Conservation (phyloP, 2,329 filamentous ascomycete genomes). For the Fusarium coffeatum region DNA sequence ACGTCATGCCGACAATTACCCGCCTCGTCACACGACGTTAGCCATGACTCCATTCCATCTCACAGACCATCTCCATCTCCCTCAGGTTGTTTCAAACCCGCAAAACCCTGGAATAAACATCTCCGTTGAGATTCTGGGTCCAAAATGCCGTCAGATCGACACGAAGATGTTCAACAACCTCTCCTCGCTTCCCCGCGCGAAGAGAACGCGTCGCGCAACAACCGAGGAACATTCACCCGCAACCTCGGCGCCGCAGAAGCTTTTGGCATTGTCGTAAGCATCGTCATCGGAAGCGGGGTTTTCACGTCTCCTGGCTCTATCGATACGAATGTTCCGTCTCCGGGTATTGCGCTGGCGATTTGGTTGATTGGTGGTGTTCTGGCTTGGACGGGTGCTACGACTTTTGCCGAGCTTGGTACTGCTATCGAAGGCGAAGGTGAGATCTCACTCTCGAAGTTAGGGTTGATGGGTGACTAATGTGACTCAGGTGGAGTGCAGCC, state of each 20-base stretch:
- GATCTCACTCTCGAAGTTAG: neutral
- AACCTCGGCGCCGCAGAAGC: slow-evolving; percentile 61
- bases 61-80: neutral
- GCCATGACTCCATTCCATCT: slow-evolving; percentile 21
- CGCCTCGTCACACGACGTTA: slow-evolving; percentile 21
- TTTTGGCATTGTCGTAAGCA: slow-evolving; percentile 71
- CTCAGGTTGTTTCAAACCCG: neutral
- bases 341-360: slow-evolving; percentile 66
- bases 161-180: slow-evolving; percentile 28
- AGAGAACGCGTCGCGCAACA: slow-evolving; percentile 19
- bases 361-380: slow-evolving; percentile 72
- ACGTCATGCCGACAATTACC: slow-evolving; percentile 39
- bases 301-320: slow-evolving; percentile 74
- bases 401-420: slow-evolving; percentile 72
- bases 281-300: slow-evolving; percentile 73
- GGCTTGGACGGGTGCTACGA: slow-evolving; percentile 72
- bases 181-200: slow-evolving; percentile 26
- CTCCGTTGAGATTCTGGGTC: neutral
- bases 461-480: neutral
- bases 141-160: slow-evolving; percentile 28
- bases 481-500: slow-evolving; percentile 68
- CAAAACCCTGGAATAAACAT: neutral
- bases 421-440: slow-evolving; percentile 70
- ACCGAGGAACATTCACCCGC: slow-evolving; percentile 52
- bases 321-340: slow-evolving; percentile 72